phyloP scores from a whole-genome alignment of 179 eudicot species.

The Gypsophila paniculata region DNA sequence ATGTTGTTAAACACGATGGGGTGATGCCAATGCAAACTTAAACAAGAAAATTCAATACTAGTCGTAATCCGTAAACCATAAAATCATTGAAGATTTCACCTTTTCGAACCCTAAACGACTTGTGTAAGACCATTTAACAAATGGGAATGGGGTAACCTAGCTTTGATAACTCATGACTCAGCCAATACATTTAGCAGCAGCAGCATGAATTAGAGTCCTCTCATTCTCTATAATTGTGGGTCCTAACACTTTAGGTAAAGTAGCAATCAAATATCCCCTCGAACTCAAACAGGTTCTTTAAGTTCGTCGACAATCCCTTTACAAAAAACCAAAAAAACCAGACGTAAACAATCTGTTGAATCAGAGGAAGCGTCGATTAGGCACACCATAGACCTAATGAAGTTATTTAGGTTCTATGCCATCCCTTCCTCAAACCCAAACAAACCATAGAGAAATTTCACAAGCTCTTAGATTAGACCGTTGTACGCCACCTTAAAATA shows the following conservation, averaged over 20 bases:
- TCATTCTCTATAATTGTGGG: no score
- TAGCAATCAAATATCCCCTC: background rate
- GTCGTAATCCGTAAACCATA: background rate
- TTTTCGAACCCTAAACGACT: background rate
- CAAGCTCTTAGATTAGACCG: no score
- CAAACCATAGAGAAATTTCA: background rate
- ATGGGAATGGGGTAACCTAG: background rate
- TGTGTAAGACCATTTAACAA: background rate
- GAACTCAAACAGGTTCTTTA: no score
- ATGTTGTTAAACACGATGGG: background rate
- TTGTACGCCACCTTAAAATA: no score
- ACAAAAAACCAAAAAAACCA: no score
- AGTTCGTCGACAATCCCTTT: no score
- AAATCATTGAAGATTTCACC: background rate
- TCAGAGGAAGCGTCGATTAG: background rate
- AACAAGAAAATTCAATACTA: background rate
- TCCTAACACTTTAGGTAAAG: background rate
- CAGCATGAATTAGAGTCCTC: background rate
- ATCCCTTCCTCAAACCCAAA: background rate
- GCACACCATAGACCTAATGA: background rate
- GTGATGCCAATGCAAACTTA: background rate
- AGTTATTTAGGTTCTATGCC: background rate
- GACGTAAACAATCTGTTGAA: no score
- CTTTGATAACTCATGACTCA: background rate
- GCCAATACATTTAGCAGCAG: background rate